Evolutionary conservation across 192 early-diverging fungal species (phyloP).

Genomic region (Umbelopsis vinacea): DNA sequence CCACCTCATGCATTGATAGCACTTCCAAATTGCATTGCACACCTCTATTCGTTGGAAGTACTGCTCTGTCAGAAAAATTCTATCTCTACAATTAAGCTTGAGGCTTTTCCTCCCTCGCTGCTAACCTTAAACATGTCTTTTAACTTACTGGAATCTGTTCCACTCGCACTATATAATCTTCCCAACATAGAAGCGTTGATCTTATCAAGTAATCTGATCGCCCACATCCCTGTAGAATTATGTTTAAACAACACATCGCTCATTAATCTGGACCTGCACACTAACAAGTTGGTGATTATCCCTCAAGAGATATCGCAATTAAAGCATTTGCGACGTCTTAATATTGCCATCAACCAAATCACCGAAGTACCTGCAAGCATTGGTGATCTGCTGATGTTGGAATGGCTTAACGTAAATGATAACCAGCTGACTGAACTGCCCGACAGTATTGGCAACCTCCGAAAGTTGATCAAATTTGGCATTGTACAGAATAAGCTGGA

Average conservation of each 20-base stretch:
- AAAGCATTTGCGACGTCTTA: slow-evolving; percentile 41
- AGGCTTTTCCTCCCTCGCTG: slow-evolving; percentile 31
- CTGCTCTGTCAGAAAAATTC: slow-evolving; percentile 52
- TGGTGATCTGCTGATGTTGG: slow-evolving; percentile 35
- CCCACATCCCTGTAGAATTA: slow-evolving; percentile 32
- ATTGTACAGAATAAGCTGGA: slow-evolving; percentile 51
- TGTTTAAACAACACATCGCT: slow-evolving; percentile 38
- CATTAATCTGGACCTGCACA: slow-evolving; percentile 51
- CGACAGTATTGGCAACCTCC: slow-evolving; percentile 38
- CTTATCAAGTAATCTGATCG: slow-evolving; percentile 45
- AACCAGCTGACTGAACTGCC: slow-evolving; percentile 45
- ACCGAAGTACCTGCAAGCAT: slow-evolving; percentile 39
- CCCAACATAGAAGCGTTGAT: slow-evolving; percentile 43
- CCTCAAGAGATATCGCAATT: slow-evolving; percentile 29
- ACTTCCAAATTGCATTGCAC: slow-evolving; percentile 41
- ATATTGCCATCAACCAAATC: slow-evolving; percentile 53
- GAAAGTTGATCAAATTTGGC: slow-evolving; percentile 49
- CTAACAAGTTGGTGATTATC: slow-evolving; percentile 37
- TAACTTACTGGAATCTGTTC: slow-evolving; percentile 43
- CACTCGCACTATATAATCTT: slow-evolving; percentile 28
- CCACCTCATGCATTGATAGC: slow-evolving; percentile 3
- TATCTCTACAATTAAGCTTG: slow-evolving; percentile 30
- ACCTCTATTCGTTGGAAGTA: slow-evolving; percentile 33
- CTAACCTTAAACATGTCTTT: slow-evolving; percentile 47
- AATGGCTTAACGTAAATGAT: slow-evolving; percentile 57